Percentiles rank a stretch among this genome's conserved stretches.
These are phyloP conservation scores for Rhodocollybia butyracea DNA, from an alignment of 768 basidiomycete species.

Conservation along the genomic window DNA sequence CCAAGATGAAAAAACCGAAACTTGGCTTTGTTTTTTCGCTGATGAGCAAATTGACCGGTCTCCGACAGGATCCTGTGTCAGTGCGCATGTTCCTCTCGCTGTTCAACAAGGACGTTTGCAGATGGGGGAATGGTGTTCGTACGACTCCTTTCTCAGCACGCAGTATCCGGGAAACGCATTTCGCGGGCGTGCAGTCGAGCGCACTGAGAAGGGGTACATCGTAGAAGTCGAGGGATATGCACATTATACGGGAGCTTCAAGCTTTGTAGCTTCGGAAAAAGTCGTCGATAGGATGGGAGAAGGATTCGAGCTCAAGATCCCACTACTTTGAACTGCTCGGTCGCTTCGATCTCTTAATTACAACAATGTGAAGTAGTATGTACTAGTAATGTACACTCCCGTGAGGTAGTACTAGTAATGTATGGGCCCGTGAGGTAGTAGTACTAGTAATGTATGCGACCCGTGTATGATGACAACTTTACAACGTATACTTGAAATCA, in stretches of 20 bases:
- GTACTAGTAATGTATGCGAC: not conserved
- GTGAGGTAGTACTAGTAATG: too few species aligned
- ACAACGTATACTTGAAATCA: slow-evolving; percentile 29
- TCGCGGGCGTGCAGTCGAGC: slow-evolving; percentile 20
- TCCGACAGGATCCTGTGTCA: slow-evolving; percentile 36
- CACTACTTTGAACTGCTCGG: too few species aligned
- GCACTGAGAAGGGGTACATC: slow-evolving; percentile 14
- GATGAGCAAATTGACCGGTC: slow-evolving; percentile 38
- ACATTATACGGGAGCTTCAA: slow-evolving; percentile 27
- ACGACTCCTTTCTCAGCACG: slow-evolving; percentile 31
- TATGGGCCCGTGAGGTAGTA: too few species aligned
- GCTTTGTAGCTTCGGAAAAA: not conserved
- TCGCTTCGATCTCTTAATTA: too few species aligned
- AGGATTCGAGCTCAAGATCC: not conserved
- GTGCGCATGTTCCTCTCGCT: slow-evolving; percentile 34
- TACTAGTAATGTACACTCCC: too few species aligned
- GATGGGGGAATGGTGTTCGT: slow-evolving; percentile 22
- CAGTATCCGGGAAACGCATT: slow-evolving; percentile 19
- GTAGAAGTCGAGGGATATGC: slow-evolving; percentile 28
- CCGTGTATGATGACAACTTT: not conserved
- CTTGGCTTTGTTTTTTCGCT: slow-evolving; percentile 34
- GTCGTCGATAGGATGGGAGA: not conserved
- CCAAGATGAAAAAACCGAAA: slow-evolving; percentile 11
- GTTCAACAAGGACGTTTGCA: slow-evolving; percentile 24
- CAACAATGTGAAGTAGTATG: too few species aligned